These are phyloP conservation scores for Melampsora americana DNA, from an alignment of 1,284 basidiomycete genomes.

Conservation along the genomic window DNA sequence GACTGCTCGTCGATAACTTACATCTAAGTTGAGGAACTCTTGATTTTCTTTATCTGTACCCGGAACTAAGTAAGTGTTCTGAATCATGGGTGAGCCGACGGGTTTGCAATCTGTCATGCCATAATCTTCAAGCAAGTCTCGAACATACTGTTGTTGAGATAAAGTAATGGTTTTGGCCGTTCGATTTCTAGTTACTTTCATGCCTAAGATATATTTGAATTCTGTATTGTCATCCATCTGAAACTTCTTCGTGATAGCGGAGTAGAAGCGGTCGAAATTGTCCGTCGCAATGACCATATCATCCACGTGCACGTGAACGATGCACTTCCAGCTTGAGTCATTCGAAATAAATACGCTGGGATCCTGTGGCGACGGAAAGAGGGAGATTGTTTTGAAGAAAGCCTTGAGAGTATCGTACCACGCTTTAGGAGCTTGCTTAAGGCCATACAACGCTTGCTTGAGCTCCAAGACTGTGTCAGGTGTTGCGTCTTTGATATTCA, in stretches of 20 bases:
- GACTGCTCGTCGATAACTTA: neutral
- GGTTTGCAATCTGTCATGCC: neutral
- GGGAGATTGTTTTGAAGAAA: neutral
- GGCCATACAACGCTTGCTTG: slow-evolving; percentile 22
- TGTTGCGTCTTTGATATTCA: neutral
- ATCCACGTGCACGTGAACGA: neutral
- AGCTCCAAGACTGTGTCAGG: neutral
- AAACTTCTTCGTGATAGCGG: neutral
- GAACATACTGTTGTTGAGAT: no score
- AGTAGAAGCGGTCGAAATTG: neutral
- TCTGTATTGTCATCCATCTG: neutral
- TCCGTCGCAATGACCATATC: neutral
- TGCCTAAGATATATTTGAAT: no score
- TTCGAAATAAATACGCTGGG: neutral
- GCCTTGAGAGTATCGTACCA: no score
- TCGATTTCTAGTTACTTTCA: no score
- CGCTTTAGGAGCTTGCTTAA: slow-evolving; percentile 26
- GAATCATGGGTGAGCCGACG: neutral
- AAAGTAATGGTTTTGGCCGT: no score
- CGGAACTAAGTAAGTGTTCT: neutral
- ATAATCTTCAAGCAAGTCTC: neutral
- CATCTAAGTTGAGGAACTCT: neutral
- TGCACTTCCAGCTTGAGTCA: neutral
- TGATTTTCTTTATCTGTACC: neutral
- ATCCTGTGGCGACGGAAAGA: neutral